Evolutionary conservation across 345 rosid species (phyloP), one percentile per base, ranked within the genome.

Genomic region (Gossypium raimondii): DNA sequence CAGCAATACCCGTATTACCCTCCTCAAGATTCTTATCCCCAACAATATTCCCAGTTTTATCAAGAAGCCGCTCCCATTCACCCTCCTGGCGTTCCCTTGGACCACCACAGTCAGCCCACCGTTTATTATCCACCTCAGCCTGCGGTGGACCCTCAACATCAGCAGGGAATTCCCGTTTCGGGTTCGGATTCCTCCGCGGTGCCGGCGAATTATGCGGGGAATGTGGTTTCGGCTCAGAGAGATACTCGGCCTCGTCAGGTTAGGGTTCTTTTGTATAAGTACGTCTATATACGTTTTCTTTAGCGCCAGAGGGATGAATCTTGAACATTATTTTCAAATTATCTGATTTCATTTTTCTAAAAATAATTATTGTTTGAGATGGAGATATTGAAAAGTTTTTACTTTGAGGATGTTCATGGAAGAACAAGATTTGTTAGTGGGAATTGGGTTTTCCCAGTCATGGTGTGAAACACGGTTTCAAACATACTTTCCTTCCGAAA

Each of bases 31-130:
- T 41, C 76, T 62, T 69, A 62, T 64, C 43, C 78, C 18, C 82
- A 73, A 60, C 65, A 67, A 11, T 72, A 62, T 61, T 1, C 53
- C 3, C 82, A 76, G 7, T 77, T 25, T 47, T 67, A 44, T 62
- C 83, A 64, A 51, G 80, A 81, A 34, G 24, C 72, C 73, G 34
- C 73, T 72, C 25, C 83, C 38, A 56, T 73, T 77, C 73, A 81
- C 48, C 80, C 80, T n/a, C 78, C 83, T 9, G 83, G 80, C 3
- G 73, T 81, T 11, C 76, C 78, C 14, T 10, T 69, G n/a, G 43
- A 7, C 20, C 69, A 76, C 27, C 59, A 53, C 18, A 66, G 29
- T 60, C 79, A 67, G 16, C 61, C 44, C 3, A 24, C 18, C 29
- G n/a, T 44, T 7, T 77, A 53, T 76, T 73, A 51, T 29, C 75